Conservation (phyloP, 2,329 filamentous ascomycete genomes). For the Pyricularia pennisetigena region DNA sequence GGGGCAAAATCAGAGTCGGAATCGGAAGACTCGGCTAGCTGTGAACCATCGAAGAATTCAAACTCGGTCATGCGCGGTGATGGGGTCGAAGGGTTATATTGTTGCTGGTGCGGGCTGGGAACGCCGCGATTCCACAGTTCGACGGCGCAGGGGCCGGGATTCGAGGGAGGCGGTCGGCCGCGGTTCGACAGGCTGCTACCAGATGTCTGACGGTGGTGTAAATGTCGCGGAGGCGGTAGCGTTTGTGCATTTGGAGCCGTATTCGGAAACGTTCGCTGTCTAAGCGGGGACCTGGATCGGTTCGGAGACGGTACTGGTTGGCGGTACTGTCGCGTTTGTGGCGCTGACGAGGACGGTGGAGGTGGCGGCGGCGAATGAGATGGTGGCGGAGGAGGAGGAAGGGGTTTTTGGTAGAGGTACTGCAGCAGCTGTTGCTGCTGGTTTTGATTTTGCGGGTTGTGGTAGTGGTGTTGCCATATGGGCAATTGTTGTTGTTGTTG, state of each 20-base stretch:
- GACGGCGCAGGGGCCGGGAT: background rate
- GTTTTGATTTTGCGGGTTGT: background rate
- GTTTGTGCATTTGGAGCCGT: background rate
- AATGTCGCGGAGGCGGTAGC: background rate
- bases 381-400: background rate
- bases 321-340: background rate
- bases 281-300: background rate
- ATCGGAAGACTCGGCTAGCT: slow-evolving; percentile 21
- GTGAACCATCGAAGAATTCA: slow-evolving; percentile 13
- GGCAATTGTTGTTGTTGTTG: background rate
- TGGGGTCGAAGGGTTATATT: background rate
- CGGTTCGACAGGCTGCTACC: background rate
- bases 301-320: background rate
- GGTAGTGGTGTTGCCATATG: background rate
- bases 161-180: background rate
- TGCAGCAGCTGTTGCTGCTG: background rate
- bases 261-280: background rate
- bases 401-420: background rate
- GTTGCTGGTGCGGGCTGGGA: background rate
- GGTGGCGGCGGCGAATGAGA: background rate
- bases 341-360: background rate
- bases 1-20: slow-evolving; percentile 28
- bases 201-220: background rate
- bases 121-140: background rate
- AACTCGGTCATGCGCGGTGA: slow-evolving; percentile 8